Percentiles rank a stretch among this genome's conserved stretches.
phyloP scores from a whole-genome alignment of 108 stramenopile species.

The Discostella stelligeroides region DNA sequence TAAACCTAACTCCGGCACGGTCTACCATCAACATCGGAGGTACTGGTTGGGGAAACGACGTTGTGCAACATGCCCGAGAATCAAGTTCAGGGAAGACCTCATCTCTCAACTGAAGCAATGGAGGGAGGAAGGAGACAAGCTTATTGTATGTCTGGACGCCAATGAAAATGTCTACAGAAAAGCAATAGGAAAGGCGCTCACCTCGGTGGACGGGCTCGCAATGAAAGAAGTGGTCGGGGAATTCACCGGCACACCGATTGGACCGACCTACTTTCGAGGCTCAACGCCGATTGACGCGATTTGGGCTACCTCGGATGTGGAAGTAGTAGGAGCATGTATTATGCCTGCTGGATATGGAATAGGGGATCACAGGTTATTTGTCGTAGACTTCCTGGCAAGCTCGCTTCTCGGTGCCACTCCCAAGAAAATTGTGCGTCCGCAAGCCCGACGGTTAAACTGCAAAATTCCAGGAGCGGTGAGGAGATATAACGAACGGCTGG shows the following conservation, averaged over 20 bases:
- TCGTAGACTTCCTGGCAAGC: neutral
- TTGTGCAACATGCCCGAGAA: neutral
- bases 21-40: no score
- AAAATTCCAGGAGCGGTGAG: neutral
- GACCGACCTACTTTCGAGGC: conserved; percentile 8
- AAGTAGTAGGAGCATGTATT: no score
- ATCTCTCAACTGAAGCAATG: no score
- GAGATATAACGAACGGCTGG: neutral
- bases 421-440: neutral
- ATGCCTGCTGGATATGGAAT: no score
- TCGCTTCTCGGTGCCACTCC: conserved; percentile 2
- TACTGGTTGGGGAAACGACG: neutral
- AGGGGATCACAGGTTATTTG: conserved; percentile 20
- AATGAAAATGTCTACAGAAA: conserved; percentile 3
- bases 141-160: no score
- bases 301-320: no score
- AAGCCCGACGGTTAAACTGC: neutral
- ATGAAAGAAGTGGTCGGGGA: neutral
- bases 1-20: no score
- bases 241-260: neutral
- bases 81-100: conserved; percentile 5
- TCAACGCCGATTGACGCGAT: no score
- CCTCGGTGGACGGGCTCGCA: neutral
- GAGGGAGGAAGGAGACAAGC: no score
- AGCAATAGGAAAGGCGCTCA: neutral